Base-by-base conservation (phyloP, 345 rosid genomes). In the Dipteronia dyeriana region DNA sequence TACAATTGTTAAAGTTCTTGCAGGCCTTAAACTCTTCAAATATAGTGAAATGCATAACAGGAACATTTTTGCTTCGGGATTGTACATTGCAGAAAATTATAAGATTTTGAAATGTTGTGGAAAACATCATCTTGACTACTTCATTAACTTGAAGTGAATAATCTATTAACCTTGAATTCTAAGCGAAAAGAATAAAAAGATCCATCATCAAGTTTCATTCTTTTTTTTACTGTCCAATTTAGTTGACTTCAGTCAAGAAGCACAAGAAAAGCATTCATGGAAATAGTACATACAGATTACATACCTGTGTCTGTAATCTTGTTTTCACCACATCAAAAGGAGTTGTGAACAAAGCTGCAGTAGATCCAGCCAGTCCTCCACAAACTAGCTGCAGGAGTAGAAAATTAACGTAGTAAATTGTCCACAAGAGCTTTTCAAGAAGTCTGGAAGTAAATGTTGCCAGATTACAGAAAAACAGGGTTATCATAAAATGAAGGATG, bases 241-340 rank as follows among this genome's bases (percentile, higher is more conserved):
- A 20, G 61, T 16, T 10, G 59, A 6, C 26, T 20, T 57, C 7
- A 59, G 67, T 73, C 49, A 22, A 73, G 23, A 23, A 47, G 14
- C 9, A 26, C 68, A 14, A 61, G 23, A 25, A 78, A 62, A 34
- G n/a, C 29, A 13, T 66, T 10, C 47, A 65, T 26, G 9, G 77
- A 29, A 67, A 59, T 12, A 59, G 34, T 38, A 17, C 31, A 51
- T 45, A 68, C 8, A 54, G 65, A 12, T 60, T 13, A 74, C 71
- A 51, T 62, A 91, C 98, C 97, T 92, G 97, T 12, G 94, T 93
- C 84, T 93, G 97, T 66, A 95, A 79, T 87, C 98, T 89, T 22
- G 97, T 95, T 85, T 95, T 95, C 78, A 95, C 98, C 80, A 93
- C 93, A 76, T 95, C 98, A 82, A 95, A 93, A 74, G 98, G 98